A percentile compares a stretch with the other conserved stretches of the same genome.
These are phyloP conservation scores for Fomitopsis serialis DNA, from an alignment of 768 basidiomycete genomes.

Conservation along the genomic window DNA sequence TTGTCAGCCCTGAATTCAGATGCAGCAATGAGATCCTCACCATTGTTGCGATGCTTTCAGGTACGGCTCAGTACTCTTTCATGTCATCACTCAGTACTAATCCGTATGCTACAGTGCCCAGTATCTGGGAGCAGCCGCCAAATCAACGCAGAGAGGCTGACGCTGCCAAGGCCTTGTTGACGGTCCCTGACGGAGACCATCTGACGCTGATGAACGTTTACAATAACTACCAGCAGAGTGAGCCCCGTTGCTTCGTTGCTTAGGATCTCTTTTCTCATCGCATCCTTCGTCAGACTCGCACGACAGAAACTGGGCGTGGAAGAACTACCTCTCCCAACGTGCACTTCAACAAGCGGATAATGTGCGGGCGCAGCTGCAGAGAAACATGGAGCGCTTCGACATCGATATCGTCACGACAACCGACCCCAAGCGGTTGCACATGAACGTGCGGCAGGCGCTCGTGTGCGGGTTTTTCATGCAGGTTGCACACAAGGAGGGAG, in stretches of 20 bases:
- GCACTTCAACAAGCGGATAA: conserved; percentile 90
- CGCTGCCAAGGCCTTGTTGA: conserved; percentile 80
- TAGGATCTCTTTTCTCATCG: background rate
- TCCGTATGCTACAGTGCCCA: conserved; percentile 57
- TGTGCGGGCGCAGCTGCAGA: conserved; percentile 81
- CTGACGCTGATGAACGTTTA: conserved; percentile 92
- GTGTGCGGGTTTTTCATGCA: conserved; percentile 99
- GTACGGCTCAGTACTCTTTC: conserved; percentile 29
- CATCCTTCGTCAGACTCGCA: conserved; percentile 70
- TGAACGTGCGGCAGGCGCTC: conserved; percentile 75
- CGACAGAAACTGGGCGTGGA: conserved; percentile 89
- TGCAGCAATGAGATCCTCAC: conserved; percentile 96
- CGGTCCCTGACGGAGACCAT: conserved; percentile 96
- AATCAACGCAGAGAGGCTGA: conserved; percentile 89
- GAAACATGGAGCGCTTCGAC: conserved; percentile 89
- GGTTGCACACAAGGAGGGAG: conserved; percentile 90
- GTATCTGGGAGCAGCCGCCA: conserved; percentile 89
- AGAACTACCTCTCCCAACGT: conserved; percentile 78
- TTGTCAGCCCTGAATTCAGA: conserved; percentile 89
- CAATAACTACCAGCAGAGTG: conserved; percentile 85
- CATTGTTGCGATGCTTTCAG: conserved; percentile 94
- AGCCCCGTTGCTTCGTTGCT: conserved; percentile 15
- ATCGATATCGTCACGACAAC: conserved; percentile 68
- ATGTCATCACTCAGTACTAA: background rate
- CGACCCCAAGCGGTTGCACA: conserved; percentile 47